Conservation (phyloP, 352 stramenopile species). For the Pythium grandisporangium region DNA sequence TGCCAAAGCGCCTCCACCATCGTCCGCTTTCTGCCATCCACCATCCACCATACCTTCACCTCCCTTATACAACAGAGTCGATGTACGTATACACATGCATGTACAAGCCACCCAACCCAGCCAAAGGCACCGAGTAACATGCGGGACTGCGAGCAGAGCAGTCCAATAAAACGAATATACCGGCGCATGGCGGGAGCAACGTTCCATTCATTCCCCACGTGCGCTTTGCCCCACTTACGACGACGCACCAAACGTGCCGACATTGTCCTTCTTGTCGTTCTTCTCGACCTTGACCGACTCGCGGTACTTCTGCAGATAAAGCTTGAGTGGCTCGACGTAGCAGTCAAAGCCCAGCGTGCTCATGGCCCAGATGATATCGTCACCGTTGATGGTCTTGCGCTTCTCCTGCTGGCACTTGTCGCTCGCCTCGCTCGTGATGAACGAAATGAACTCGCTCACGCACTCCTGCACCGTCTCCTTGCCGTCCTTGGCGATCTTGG, state of each 20-base stretch:
- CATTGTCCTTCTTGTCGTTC: constrained; percentile 89
- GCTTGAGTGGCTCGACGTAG: constrained; percentile 98
- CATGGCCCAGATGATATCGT: constrained; percentile 99
- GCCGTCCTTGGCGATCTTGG: constrained; percentile 99
- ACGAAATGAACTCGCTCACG: constrained; percentile 99
- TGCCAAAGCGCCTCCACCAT: no score
- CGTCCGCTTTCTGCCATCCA: no score
- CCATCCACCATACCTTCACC: no score
- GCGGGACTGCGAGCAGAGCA: no score
- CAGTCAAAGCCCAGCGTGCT: constrained; percentile 99
- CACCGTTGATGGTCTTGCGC: constrained; percentile 99
- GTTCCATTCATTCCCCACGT: no score
- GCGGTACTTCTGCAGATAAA: constrained; percentile 98
- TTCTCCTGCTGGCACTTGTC: constrained; percentile 99
- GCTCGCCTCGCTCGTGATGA: constrained; percentile 98
- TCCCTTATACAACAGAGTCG: no score
- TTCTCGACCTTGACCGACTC: constrained; percentile 90
- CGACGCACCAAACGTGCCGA: constrained; percentile 76
- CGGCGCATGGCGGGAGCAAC: no score
- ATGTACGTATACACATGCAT: no score
- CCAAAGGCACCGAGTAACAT: no score
- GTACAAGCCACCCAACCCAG: no score
- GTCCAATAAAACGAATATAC: no score
- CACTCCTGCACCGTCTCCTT: constrained; percentile 99
- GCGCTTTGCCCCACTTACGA: no score